Base-by-base conservation (phyloP, 371 early-diverging fungal genomes). In the Lichtheimia ornata region DNA sequence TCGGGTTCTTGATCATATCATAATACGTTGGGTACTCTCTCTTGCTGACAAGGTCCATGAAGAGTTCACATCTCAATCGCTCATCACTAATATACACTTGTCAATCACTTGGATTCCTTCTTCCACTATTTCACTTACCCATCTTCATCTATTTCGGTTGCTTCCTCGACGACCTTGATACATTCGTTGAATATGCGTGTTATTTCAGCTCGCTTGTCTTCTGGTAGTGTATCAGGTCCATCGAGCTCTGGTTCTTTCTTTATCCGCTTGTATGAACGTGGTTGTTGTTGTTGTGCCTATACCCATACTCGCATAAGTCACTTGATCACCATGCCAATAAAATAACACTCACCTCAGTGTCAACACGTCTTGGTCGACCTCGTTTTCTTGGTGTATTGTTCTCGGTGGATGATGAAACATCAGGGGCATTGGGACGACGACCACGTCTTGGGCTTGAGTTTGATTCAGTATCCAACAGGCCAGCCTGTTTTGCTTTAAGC, bases 11-110 rank as follows among this genome's bases (percentile, higher is more conserved):
- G 66, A 95, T 95, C 64, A 91, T 72, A 47, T 77, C 65, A 69
- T 94, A 94, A 69, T 94, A 94, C 53, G 87, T 82, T 1, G 95
- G 93, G 63, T 92, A 93, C 27, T 84, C 79, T 58, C 78, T 74
- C 59, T 80, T 82, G 70, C 77, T 79, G 9, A 91, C 91, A 28
- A 93, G 62, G 22, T 87, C 88, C 64, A 84, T 58, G 64, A 92
- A 93, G 47, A 92, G 69, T 18, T 84, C 81, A 51, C 79, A 69
- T 41, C 85, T 77, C 35, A 64, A 74, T 12, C 88, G 84, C 14
- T 69, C 58, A 6, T 63, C 66, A 25, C 66, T 66, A 52, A 13
- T 40, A 52, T 51, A 53, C 22, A 42, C 6, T 17, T 47, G 22
- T n/a, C 5, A 22, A 22, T 47, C 47, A 9, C n/a, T 22, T 15